Evolutionary conservation across 805 yeast species (phyloP), one percentile per base, ranked within the genome.

Genomic region (Maudiozyma serrabonitensis): DNA sequence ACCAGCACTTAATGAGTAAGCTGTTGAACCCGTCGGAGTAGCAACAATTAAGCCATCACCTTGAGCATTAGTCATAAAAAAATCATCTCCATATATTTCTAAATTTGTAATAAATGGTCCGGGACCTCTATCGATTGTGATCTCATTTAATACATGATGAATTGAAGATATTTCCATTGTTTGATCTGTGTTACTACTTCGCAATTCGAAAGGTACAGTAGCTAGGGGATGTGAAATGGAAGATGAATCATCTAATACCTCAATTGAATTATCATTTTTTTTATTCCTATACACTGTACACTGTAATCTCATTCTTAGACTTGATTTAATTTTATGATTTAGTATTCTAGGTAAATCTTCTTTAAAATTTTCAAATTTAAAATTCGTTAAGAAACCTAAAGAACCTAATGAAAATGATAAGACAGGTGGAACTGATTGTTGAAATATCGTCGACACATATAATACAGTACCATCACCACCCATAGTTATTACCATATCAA

Each of bases 391-490:
- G 63, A 93, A 93, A 3, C 99, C 99, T 23, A 93, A 71, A 0
- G 96, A 86, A 0, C 99, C 99, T 56, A 93, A 71, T 0, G 95
- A 79, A 66, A 89, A 91, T 18, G 95, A 80, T 55, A 93, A 73
- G 2, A 91, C 87, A 0, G 99, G 99, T 0, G 99, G 99, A 1
- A 90, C 96, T 45, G 78, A 76, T 50, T 76, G 71, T 68, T 86
- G 95, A 67, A 93, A 93, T 40, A 89, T 71, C 50, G 93, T 83
- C 2, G 95, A 88, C 0, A 91, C 91, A 59, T 84, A 84, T 9
- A 91, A 70, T 45, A 91, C 96, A 0, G 99, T 93, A 8, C 99
- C 98, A 62, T 93, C 99, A 16, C 99, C 99, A 23, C 99, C 99
- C 8, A 93, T 72, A 0, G 98, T 87, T 42, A 91, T 79, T 2